Conservation (phyloP, 2,329 filamentous ascomycete species). For the Neofusicoccum sp. region DNA sequence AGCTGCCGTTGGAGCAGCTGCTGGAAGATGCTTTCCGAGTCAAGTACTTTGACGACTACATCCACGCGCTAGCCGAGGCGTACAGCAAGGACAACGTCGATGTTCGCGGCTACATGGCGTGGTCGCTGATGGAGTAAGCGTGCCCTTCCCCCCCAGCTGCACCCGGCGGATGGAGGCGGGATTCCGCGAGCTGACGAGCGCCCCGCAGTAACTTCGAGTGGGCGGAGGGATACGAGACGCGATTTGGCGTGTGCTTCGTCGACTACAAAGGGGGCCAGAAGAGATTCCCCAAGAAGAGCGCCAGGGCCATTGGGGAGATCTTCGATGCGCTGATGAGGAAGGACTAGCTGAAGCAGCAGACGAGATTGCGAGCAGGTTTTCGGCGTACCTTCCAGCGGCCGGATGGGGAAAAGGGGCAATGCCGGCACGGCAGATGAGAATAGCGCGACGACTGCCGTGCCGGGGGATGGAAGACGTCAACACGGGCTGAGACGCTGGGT, state of each 20-base stretch:
- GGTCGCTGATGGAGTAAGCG: slow-evolving; percentile 76
- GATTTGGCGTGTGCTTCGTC: slow-evolving; percentile 80
- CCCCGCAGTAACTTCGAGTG: slow-evolving; percentile 72
- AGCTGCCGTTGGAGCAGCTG: slow-evolving; percentile 67
- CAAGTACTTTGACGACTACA: slow-evolving; percentile 75
- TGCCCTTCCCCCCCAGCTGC: slow-evolving; percentile 27
- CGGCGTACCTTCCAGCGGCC: neutral
- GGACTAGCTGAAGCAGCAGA: slow-evolving; percentile 42
- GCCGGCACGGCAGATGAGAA: slow-evolving; percentile 2
- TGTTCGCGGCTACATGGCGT: slow-evolving; percentile 77
- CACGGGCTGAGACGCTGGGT: slow-evolving; percentile 14
- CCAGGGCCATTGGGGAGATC: slow-evolving; percentile 65
- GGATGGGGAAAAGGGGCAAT: slow-evolving; percentile 2
- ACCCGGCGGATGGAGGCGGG: slow-evolving; percentile 15
- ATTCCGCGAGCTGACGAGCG: slow-evolving; percentile 14
- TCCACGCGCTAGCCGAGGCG: slow-evolving; percentile 73
- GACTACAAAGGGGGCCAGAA: slow-evolving; percentile 79
- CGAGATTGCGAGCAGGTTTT: slow-evolving; percentile 12
- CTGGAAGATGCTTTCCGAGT: slow-evolving; percentile 79
- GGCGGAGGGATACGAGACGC: slow-evolving; percentile 86
- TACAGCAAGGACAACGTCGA: slow-evolving; percentile 71
- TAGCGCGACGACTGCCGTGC: slow-evolving; percentile 8
- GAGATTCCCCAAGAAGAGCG: slow-evolving; percentile 81
- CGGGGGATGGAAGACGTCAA: neutral
- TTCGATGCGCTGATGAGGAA: slow-evolving; percentile 67